These are phyloP conservation scores for Trebouxia gelatinosa DNA, from an alignment of 163 green algal genomes.

Conservation along the genomic window DNA sequence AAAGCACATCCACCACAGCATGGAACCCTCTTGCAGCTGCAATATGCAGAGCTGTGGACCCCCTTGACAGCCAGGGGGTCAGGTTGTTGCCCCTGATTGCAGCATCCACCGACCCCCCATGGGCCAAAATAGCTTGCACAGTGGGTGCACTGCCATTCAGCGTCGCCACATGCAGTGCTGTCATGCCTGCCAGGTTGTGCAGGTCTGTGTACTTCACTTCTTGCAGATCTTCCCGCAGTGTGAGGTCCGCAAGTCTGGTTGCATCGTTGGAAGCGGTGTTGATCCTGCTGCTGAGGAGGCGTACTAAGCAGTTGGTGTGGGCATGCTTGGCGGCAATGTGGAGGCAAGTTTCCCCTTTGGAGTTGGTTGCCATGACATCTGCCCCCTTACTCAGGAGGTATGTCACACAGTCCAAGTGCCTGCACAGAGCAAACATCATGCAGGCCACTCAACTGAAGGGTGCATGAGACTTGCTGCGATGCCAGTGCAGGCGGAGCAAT, in stretches of 20 bases:
- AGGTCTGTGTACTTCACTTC: constrained; percentile 32
- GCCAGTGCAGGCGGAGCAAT: neutral
- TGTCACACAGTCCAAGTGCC: constrained; percentile 34
- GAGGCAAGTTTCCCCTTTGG: constrained; percentile 38
- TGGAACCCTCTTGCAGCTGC: constrained; percentile 32
- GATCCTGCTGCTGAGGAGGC: constrained; percentile 30
- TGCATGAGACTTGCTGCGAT: too few relatives aligned
- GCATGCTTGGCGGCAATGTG: constrained; percentile 38
- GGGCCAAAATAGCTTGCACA: constrained; percentile 7
- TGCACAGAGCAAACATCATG: neutral
- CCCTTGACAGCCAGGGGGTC: constrained; percentile 24
- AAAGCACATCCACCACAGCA: constrained; percentile 25
- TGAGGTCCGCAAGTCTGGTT: constrained; percentile 19
- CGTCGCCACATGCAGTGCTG: constrained; percentile 37
- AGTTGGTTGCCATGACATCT: constrained; percentile 21
- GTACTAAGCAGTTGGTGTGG: neutral
- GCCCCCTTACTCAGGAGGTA: constrained; percentile 39
- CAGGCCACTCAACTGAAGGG: neutral
- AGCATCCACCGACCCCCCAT: constrained; percentile 23
- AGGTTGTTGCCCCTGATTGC: constrained; percentile 24
- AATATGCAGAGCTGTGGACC: constrained; percentile 43
- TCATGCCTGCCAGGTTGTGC: constrained; percentile 35
- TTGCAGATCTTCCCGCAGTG: constrained; percentile 3
- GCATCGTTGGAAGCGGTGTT: neutral
- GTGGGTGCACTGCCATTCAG: constrained; percentile 33